phyloP scores from a whole-genome alignment of 148 eudicot genomes.

The Arctostaphylos glauca region DNA sequence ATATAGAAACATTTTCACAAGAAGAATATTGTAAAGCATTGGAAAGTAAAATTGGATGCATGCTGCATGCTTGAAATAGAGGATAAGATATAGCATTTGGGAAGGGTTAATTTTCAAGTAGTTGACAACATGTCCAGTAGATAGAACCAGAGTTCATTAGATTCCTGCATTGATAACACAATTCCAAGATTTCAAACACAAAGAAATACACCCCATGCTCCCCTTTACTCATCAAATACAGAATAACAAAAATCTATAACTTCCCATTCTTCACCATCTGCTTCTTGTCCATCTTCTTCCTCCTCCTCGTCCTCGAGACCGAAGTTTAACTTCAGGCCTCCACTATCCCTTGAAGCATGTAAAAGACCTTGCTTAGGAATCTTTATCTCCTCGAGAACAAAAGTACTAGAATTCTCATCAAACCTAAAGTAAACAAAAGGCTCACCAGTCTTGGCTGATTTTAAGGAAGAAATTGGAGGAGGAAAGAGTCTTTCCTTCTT shows the following conservation, averaged over 20 bases:
- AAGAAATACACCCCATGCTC: neutral
- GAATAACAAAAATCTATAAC: neutral
- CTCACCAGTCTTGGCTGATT: neutral
- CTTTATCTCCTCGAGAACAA: conserved; percentile 4
- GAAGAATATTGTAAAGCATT: too few relatives aligned
- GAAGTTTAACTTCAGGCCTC: conserved; percentile 8
- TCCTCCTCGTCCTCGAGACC: neutral
- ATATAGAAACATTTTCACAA: too few relatives aligned
- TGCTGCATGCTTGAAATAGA: too few relatives aligned
- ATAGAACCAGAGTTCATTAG: too few relatives aligned
- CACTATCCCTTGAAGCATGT: neutral
- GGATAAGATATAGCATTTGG: too few relatives aligned
- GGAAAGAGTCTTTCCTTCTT: neutral
- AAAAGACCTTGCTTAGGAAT: neutral
- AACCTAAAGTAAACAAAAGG: conserved; percentile 2
- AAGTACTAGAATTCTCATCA: neutral
- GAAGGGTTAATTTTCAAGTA: too few relatives aligned
- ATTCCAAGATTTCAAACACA: neutral
- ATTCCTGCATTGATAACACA: too few relatives aligned
- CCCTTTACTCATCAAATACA: neutral
- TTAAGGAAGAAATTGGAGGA: conserved; percentile 13
- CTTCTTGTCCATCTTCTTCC: neutral
- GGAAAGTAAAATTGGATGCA: too few relatives aligned
- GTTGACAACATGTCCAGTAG: too few relatives aligned
- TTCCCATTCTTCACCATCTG: neutral